Evolutionary conservation across 306 rosid species (phyloP), one percentile per base, ranked within the genome.

Genomic region (Cucurbita pepo): DNA sequence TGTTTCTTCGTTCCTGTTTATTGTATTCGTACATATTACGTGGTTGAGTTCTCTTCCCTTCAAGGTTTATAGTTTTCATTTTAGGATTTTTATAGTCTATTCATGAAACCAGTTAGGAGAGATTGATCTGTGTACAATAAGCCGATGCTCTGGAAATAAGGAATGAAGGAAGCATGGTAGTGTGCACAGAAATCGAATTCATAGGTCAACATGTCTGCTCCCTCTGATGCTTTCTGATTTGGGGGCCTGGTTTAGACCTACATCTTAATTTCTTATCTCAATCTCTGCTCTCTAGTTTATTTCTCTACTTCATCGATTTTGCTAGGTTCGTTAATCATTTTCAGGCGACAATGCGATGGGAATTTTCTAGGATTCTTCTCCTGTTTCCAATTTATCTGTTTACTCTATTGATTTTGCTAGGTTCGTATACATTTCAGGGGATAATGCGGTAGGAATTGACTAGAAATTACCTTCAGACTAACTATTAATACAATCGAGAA

Each of bases 241-340:
- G 85, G 88, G 96, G 96, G 96, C 96, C 98, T 90, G 96, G 96
- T 87, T 84, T 41, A 70, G 85, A 90, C 88, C 95, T 76, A 90
- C 86, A 92, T 85, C 40, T 14, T 2, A 10, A 5, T 34, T 5
- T 1, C 1, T 21, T 9, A 14, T 52, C 19, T 51, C 16, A 3
- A 7, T 50, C 44, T 69, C 6, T 10, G 0, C 1, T 19, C 50
- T 22, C 8, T 21, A 0, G 3, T 0, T 16, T 1, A 15, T 38
- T 3, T 15, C 1, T 60, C 15, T 11, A 15, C 18, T 34, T 0
- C 0, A 25, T 57, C 15, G 36, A 40, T 0, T 57, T 6, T 56
- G 61, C 5, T 56, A 8, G 34, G 3, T 11, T 25, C 16, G 7
- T 13, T 0, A 30, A 10, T 30, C 16, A 30, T 59, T 59, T 59